Evolutionary conservation across 768 basidiomycete genomes (phyloP), one percentile per base, ranked within the genome.

Genomic region (Lentinula guzmanii): DNA sequence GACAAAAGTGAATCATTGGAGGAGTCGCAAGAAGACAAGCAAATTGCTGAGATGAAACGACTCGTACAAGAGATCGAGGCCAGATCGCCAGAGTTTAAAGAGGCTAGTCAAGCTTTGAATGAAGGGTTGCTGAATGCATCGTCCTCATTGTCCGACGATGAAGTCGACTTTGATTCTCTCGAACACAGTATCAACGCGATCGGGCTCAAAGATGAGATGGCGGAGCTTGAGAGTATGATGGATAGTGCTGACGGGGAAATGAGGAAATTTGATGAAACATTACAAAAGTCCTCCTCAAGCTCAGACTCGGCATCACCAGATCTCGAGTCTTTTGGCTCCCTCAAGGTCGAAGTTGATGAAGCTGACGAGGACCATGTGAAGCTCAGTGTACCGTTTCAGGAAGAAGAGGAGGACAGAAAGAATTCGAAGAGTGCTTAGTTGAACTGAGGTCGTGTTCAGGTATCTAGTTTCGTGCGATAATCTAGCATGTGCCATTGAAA

Each of bases 31-130:
- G 55, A 48, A 42, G 58, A 59, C n/a, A 16, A 50, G 18, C 45
- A 37, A 21, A 28, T 59, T 34, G 45, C 31, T n/a, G 46, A 59
- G 15, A 28, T 37, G 16, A 15, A 50, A 21, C 11, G 37, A 11
- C 35, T 50, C 18, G 15, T 51, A 28, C 15, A 46, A 11, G 58
- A 46, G 34, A 46, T 59, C n/a, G 58, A 33, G n/a, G 33, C 15
- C n/a, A 43, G 58, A 28, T 59, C 58, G 3, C 58, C 58, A 59
- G 58, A 59, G 46, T 59, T 59, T 45, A 48, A 50, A 28, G 45
- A 46, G 15, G 58, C 58, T 35, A 59, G 58, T 50, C 28, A 59
- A 10, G 45, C 58, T 18, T 59, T 45, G 58, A 45, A 59, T 18
- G 50, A 50, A 4, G 45, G 28, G 18, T 11, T 59, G 45, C 15